Percentiles rank a stretch among this genome's conserved stretches.
Conservation (phyloP, 805 yeast species). For the Komagataella kurtzmanii region DNA sequence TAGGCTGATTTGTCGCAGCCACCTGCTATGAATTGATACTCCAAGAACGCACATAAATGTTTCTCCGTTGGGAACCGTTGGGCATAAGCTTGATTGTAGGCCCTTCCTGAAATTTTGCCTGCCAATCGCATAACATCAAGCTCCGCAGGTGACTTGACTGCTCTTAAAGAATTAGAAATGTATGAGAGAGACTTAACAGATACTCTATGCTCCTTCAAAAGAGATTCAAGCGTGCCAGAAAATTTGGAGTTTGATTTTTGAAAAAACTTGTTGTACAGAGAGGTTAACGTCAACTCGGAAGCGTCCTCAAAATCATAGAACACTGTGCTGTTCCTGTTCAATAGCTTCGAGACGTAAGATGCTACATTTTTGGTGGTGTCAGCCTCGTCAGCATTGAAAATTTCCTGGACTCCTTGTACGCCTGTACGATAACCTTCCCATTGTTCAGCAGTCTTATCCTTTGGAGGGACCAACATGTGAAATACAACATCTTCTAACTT, state of each 20-base stretch:
- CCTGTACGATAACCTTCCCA: conserved; percentile 98
- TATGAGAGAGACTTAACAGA: conserved; percentile 28
- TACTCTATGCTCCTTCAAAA: conserved; percentile 18
- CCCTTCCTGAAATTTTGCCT: conserved; percentile 69
- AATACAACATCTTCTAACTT: conserved; percentile 40
- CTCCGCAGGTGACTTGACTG: conserved; percentile 66
- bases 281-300: conserved; percentile 10
- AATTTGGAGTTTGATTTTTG: conserved; percentile 6
- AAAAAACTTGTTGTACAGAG: conserved; percentile 2
- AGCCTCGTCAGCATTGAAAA: conserved; percentile 79
- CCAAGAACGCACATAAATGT: conserved; percentile 67
- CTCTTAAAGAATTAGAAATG: conserved; percentile 36
- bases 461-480: conserved; percentile 79
- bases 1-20: conserved; percentile 90
- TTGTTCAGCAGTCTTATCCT: conserved; percentile 61
- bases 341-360: conserved; percentile 28
- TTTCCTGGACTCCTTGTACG: conserved; percentile 62
- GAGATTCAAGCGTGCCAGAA: conserved; percentile 7
- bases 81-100: conserved; percentile 74
- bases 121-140: conserved; percentile 70
- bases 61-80: conserved; percentile 56
- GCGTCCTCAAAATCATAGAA: conserved; percentile 32
- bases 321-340: conserved; percentile 34
- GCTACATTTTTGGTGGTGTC: conserved; percentile 32
- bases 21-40: conserved; percentile 68